These are phyloP conservation scores for Anethum foeniculum DNA, from an alignment of 140 eudicot species.

Conservation along the genomic window DNA sequence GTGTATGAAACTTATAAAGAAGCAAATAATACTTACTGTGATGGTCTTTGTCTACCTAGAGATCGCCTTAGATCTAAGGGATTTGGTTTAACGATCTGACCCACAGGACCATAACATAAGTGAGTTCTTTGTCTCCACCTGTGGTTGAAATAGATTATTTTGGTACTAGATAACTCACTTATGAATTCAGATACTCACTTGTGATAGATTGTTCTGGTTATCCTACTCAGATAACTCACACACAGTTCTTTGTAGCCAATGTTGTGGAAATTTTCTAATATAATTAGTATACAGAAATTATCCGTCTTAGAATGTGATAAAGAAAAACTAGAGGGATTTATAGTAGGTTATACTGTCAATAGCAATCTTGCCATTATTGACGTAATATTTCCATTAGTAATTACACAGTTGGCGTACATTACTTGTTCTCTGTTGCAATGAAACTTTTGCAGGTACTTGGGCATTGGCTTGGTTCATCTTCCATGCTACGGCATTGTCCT, in stretches of 20 bases:
- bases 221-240: neutral
- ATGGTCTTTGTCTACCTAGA: neutral
- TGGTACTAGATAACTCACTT: neutral
- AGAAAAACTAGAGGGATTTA: neutral
- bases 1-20: neutral
- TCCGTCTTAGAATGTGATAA: neutral
- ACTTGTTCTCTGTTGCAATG: neutral
- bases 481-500: conserved; percentile 59
- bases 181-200: too few species aligned
- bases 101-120: neutral
- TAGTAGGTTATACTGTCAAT: neutral
- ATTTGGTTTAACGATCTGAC: neutral
- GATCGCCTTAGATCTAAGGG: neutral
- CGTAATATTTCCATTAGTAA: neutral
- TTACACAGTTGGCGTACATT: neutral
- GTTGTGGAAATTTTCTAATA: neutral
- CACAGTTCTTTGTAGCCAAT: neutral
- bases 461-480: conserved; percentile 49
- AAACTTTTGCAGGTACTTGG: conserved; percentile 64
- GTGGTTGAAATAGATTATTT: neutral
- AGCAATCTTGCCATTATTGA: neutral
- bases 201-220: neutral
- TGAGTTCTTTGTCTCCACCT: neutral
- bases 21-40: neutral
- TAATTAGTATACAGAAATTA: neutral